These are phyloP conservation scores for Allomyces macrogynus DNA, from an alignment of 192 early-diverging fungal genomes.

Conservation along the genomic window DNA sequence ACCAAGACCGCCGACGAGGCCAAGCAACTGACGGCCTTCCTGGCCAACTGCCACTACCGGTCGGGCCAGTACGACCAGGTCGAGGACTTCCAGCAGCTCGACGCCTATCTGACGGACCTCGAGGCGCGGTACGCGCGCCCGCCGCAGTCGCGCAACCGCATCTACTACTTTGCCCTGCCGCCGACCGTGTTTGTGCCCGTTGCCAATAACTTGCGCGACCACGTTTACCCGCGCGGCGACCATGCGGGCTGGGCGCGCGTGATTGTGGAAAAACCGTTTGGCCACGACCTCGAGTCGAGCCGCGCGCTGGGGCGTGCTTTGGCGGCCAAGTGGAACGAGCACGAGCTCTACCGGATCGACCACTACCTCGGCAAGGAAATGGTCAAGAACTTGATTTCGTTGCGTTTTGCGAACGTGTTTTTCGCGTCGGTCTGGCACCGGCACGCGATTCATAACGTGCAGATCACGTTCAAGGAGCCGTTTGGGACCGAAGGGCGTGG, in stretches of 20 bases:
- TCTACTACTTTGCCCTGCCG: conserved; percentile 93
- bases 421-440: conserved; percentile 86
- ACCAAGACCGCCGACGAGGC: conserved; percentile 33
- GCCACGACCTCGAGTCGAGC: conserved; percentile 69
- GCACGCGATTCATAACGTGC: conserved; percentile 69
- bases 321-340: conserved; percentile 57
- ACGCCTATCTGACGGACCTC: conserved; percentile 32
- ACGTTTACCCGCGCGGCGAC: conserved; percentile 30
- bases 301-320: conserved; percentile 50
- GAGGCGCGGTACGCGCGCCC: conserved; percentile 17
- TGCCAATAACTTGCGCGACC: conserved; percentile 42
- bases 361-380: conserved; percentile 99
- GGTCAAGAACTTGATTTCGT: conserved; percentile 90
- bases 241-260: conserved; percentile 51
- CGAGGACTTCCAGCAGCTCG: conserved; percentile 43
- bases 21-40: conserved; percentile 34
- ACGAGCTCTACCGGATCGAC: conserved; percentile 96
- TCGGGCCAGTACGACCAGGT: conserved; percentile 67
- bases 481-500: conserved; percentile 94
- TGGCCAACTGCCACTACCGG: conserved; percentile 51
- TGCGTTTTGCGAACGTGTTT: conserved; percentile 87
- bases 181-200: conserved; percentile 87
- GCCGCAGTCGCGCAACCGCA: conserved; percentile 32
- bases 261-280: conserved; percentile 96
- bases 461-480: conserved; percentile 96